Evolutionary conservation across 805 yeast species (phyloP), one percentile per base, ranked within the genome.

Genomic region (Jamesozyma rosinii): DNA sequence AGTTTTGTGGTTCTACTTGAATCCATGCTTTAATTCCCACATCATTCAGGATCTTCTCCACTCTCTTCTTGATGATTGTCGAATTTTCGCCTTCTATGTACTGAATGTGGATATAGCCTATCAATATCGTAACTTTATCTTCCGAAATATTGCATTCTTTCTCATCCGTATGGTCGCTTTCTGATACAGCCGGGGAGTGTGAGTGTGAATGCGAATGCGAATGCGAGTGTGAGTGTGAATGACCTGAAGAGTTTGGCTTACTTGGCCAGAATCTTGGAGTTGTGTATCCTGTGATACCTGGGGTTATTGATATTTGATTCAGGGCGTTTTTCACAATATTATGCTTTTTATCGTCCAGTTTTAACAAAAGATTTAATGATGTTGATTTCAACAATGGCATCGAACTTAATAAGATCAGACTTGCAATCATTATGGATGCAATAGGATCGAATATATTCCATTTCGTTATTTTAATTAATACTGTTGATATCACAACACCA

Each of bases 211-310:
- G 46, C 18, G 60, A 44, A 24, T 58, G 55, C 0, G 58, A 47
- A 30, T 54, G 59, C 2, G 51, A 52, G 44, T 61, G 65, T 2
- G 53, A 20, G 50, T 60, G 65, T 2, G 58, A 34, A 38, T 58
- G 61, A 1, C 38, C 43, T 6, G 40, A 24, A 8, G 55, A 50
- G 17, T 59, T 59, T 32, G 61, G 58, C 37, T 46, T 63, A 4
- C 59, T 71, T 3, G 90, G 85, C 97, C 97, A 90, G 63, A 90
- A 89, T 53, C 95, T 74, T 9, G 97, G 97, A 0, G 87, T 82
- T 0, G 94, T 77, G 54, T 86, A 87, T 0, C 95, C 80, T 40
- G 80, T 76, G 2, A 90, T 84, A 2, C 97, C 97, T 5, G 83
- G 80, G 4, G 84, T 72, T 20, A 72, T 68, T 3, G 81, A 67